Evolutionary conservation across 805 yeast species (phyloP), one percentile per base, ranked within the genome.

Genomic region (Candida arabinofermentans): DNA sequence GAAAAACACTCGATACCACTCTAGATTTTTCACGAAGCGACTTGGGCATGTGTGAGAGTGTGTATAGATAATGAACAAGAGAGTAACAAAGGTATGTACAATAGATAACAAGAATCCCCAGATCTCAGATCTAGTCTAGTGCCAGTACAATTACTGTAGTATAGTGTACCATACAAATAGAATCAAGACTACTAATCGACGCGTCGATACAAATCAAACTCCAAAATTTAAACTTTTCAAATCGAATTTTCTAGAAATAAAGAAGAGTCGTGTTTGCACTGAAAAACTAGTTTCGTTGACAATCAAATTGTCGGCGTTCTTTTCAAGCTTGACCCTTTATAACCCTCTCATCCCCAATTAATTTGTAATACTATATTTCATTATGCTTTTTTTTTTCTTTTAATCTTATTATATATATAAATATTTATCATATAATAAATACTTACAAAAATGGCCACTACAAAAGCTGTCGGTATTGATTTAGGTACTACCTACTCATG

Each of bases 381-480:
- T n/a, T n/a, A n/a, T n/a, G n/a, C n/a, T n/a, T n/a, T n/a, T n/a
- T n/a, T n/a, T n/a, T n/a, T n/a, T n/a, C n/a, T n/a, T n/a, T n/a
- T n/a, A n/a, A n/a, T n/a, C n/a, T n/a, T n/a, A n/a, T n/a, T n/a
- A n/a, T n/a, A n/a, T n/a, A n/a, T n/a, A n/a, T n/a, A n/a, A n/a
- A n/a, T n/a, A n/a, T n/a, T n/a, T n/a, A n/a, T n/a, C n/a, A n/a
- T n/a, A n/a, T n/a, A n/a, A n/a, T n/a, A n/a, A n/a, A n/a, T n/a
- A n/a, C n/a, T n/a, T n/a, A n/a, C n/a, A n/a, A n/a, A n/a, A n/a
- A n/a, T n/a, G n/a, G n/a, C n/a, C 32, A 29, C 32, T n/a, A 59
- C 61, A 17, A 60, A 60, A 59, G 76, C 78, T 51, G 70, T 81
- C 49, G 87, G 89, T 70, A 83, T 83, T 61, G 89, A 83, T 71